These are phyloP conservation scores for Selaginella tamariscina DNA, from an alignment of 75 land plant species.

Conservation along the genomic window DNA sequence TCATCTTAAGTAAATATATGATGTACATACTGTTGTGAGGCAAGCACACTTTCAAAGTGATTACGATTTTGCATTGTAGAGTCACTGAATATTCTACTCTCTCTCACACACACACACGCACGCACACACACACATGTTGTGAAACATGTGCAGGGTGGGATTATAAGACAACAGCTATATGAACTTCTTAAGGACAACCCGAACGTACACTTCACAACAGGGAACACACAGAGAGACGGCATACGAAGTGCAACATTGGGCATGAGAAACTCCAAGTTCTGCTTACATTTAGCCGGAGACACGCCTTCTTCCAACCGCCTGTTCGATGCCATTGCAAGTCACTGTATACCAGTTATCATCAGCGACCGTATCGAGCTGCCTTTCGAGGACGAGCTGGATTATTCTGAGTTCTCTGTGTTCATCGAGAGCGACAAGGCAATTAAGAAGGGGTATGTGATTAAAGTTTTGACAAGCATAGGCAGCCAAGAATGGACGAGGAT, in stretches of 20 bases:
- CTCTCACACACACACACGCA: too few relatives aligned
- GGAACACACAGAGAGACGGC: conserved; percentile 49
- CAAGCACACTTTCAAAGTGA: too few relatives aligned
- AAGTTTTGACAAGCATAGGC: conserved; percentile 39
- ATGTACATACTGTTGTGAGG: too few relatives aligned
- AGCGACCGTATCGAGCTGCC: conserved; percentile 92
- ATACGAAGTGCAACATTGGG: conserved; percentile 47
- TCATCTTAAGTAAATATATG: too few relatives aligned
- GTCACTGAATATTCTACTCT: too few relatives aligned
- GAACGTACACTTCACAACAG: conserved; percentile 64
- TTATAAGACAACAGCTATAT: conserved; percentile 66
- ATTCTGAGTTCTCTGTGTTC: conserved; percentile 66
- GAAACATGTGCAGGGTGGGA: conserved; percentile 65
- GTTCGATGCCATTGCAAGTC: conserved; percentile 76
- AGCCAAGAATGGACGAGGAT: conserved; percentile 54
- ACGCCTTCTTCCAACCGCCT: conserved; percentile 92
- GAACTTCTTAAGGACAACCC: conserved; percentile 68
- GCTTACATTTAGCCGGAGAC: conserved; percentile 85
- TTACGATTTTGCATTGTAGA: too few relatives aligned
- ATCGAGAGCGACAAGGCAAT: conserved; percentile 53
- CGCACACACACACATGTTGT: too few relatives aligned
- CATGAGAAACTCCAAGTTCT: conserved; percentile 79
- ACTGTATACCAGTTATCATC: conserved; percentile 78
- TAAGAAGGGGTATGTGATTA: conserved; percentile 44
- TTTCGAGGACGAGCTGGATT: conserved; percentile 71